Percentiles rank a stretch among this genome's conserved stretches.
phyloP scores from a whole-genome alignment of 768 basidiomycete genomes.

The Russula virescens region DNA sequence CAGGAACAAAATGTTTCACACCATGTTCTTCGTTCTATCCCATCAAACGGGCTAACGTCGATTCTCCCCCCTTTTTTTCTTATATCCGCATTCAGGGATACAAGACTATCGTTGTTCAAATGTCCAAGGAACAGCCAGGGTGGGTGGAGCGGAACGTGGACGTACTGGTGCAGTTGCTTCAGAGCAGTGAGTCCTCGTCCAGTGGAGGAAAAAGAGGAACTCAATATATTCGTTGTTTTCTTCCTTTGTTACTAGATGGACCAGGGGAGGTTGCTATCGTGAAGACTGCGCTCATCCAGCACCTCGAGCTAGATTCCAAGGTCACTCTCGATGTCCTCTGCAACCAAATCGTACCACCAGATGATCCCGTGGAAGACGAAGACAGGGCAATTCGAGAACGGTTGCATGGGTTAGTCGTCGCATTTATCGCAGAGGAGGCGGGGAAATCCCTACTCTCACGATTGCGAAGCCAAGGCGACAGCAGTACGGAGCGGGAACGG shows the following conservation, averaged over 20 bases:
- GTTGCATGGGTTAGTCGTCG: slow-evolving; percentile 52
- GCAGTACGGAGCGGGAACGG: slow-evolving; percentile 42
- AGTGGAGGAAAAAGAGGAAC: neutral
- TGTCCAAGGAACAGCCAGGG: slow-evolving; percentile 44
- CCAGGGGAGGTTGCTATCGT: slow-evolving; percentile 58
- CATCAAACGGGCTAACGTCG: neutral
- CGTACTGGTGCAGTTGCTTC: slow-evolving; percentile 65
- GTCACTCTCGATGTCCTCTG: slow-evolving; percentile 61
- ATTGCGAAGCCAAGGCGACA: slow-evolving; percentile 38
- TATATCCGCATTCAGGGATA: slow-evolving; percentile 72
- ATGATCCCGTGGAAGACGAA: slow-evolving; percentile 50
- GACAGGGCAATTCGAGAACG: slow-evolving; percentile 52
- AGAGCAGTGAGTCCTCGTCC: slow-evolving; percentile 49
- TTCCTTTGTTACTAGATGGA: no score
- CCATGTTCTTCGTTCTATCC: neutral
- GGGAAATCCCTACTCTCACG: slow-evolving; percentile 41
- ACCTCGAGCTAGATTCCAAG: slow-evolving; percentile 57
- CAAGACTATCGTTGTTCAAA: slow-evolving; percentile 48
- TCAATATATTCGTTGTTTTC: neutral
- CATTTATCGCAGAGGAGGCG: slow-evolving; percentile 52
- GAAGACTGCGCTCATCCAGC: slow-evolving; percentile 51
- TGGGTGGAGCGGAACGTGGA: slow-evolving; percentile 69
- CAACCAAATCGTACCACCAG: slow-evolving; percentile 54
- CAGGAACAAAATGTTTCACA: slow-evolving; percentile 44
- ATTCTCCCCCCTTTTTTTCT: neutral